phyloP scores from a whole-genome alignment of 768 basidiomycete species.

The Trametes meyenii region DNA sequence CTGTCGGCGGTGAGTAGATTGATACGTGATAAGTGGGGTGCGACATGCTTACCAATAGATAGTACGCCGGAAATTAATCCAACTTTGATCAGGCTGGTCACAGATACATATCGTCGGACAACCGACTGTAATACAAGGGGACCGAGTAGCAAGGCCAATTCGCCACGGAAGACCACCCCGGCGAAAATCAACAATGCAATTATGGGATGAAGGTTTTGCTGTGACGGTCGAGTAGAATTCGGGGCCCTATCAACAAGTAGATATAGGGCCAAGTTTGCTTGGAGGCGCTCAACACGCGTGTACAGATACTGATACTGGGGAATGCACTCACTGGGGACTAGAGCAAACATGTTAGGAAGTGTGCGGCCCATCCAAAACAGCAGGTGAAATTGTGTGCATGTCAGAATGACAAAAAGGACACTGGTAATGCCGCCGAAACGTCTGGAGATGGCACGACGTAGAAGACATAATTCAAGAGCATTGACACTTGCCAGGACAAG shows the following conservation, averaged over 20 bases:
- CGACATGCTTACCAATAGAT: conserved; percentile 52
- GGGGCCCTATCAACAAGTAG: conserved; percentile 49
- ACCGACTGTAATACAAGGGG: conserved; percentile 62
- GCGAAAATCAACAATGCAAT: conserved; percentile 67
- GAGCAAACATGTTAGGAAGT: conserved; percentile 91
- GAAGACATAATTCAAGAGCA: conserved; percentile 58
- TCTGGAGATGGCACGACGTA: conserved; percentile 61
- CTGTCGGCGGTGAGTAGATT: conserved; percentile 38
- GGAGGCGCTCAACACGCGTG: neutral
- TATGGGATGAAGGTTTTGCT: conserved; percentile 40
- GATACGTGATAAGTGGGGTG: neutral
- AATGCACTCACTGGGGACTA: conserved; percentile 63
- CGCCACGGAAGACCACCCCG: conserved; percentile 76
- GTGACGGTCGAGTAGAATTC: conserved; percentile 43
- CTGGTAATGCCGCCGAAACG: conserved; percentile 67
- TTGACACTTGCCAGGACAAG: conserved; percentile 70
- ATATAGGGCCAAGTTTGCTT: conserved; percentile 62
- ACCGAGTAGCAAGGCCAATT: conserved; percentile 68
- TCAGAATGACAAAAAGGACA: conserved; percentile 66
- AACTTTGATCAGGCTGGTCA: conserved; percentile 48
- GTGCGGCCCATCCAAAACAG: conserved; percentile 95
- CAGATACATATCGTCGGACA: conserved; percentile 42
- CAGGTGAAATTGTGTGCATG: conserved; percentile 85
- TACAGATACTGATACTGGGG: neutral
- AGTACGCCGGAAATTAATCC: conserved; percentile 51